Conservation (phyloP, 805 yeast species). For the Wickerhamiella hasegawae region DNA sequence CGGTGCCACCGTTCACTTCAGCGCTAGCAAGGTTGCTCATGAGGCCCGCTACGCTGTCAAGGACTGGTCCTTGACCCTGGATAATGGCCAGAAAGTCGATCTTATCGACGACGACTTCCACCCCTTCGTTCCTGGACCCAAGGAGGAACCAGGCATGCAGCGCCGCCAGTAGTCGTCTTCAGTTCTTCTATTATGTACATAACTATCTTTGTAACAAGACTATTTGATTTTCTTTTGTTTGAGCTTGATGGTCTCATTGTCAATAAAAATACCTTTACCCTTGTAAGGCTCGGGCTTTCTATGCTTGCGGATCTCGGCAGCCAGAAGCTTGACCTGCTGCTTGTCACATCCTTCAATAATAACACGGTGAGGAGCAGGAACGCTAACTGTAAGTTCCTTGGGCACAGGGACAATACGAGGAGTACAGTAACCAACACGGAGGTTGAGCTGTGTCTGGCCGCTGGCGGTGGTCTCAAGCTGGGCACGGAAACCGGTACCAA, state of each 20-base stretch:
- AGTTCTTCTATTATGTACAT: no score
- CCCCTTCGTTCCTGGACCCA: slow-evolving; percentile 21
- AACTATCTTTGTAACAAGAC: background rate
- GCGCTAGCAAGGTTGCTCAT: slow-evolving; percentile 52
- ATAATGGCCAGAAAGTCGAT: slow-evolving; percentile 27
- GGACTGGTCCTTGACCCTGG: slow-evolving; percentile 45
- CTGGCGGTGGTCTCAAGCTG: slow-evolving; percentile 32
- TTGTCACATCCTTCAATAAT: slow-evolving; percentile 77
- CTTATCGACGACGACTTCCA: slow-evolving; percentile 32
- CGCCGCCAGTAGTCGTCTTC: no score
- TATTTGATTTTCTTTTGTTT: slow-evolving; percentile 90
- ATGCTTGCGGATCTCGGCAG: slow-evolving; percentile 70
- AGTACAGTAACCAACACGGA: slow-evolving; percentile 80
- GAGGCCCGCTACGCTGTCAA: slow-evolving; percentile 40
- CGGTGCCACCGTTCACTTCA: slow-evolving; percentile 38
- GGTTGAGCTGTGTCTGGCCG: slow-evolving; percentile 43
- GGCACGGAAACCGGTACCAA: slow-evolving; percentile 96
- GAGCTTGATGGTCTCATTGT: slow-evolving; percentile 77
- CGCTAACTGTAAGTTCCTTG: slow-evolving; percentile 49
- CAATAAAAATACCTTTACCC: slow-evolving; percentile 92
- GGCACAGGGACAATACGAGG: slow-evolving; percentile 68
- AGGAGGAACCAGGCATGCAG: slow-evolving; percentile 16
- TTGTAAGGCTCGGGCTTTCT: slow-evolving; percentile 97
- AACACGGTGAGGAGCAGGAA: slow-evolving; percentile 76
- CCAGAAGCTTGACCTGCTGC: slow-evolving; percentile 75